Evolutionary conservation across 1,284 basidiomycete species (phyloP).

Genomic region (Schizophyllum amplum): DNA sequence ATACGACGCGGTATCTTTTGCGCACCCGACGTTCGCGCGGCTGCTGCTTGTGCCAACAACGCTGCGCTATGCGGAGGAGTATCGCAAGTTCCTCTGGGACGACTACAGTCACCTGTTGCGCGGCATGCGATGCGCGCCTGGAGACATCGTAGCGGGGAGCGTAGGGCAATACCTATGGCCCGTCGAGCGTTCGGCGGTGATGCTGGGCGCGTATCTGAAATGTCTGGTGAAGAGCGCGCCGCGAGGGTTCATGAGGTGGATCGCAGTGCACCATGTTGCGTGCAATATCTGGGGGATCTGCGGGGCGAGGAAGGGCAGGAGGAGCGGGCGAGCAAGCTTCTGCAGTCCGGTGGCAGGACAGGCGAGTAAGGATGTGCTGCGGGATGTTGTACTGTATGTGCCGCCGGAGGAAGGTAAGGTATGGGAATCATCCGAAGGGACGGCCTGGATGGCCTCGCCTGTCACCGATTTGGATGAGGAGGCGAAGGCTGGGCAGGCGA

Average conservation of each 20-base stretch:
- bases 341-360: conserved; percentile 46
- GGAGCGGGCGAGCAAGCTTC: conserved; percentile 38
- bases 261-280: conserved; percentile 80
- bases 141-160: conserved; percentile 33
- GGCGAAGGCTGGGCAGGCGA: background rate
- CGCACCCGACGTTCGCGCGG: conserved; percentile 68
- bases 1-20: conserved; percentile 88
- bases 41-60: conserved; percentile 74
- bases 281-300: conserved; percentile 67
- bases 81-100: conserved; percentile 78
- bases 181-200: conserved; percentile 55
- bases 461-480: background rate
- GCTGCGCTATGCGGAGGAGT: conserved; percentile 76
- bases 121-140: conserved; percentile 44
- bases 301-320: conserved; percentile 20
- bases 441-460: background rate
- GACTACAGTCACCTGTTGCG: conserved; percentile 61
- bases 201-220: conserved; percentile 56
- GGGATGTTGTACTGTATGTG: conserved; percentile 45
- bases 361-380: conserved; percentile 37
- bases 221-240: conserved; percentile 38
- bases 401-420: background rate
- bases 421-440: background rate
- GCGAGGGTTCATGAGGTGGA: conserved; percentile 56
- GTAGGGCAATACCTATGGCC: conserved; percentile 66